Evolutionary conservation across 2,329 filamentous ascomycete species (phyloP), one percentile per base, ranked within the genome.

Genomic region (Blastomyces emzantsi): DNA sequence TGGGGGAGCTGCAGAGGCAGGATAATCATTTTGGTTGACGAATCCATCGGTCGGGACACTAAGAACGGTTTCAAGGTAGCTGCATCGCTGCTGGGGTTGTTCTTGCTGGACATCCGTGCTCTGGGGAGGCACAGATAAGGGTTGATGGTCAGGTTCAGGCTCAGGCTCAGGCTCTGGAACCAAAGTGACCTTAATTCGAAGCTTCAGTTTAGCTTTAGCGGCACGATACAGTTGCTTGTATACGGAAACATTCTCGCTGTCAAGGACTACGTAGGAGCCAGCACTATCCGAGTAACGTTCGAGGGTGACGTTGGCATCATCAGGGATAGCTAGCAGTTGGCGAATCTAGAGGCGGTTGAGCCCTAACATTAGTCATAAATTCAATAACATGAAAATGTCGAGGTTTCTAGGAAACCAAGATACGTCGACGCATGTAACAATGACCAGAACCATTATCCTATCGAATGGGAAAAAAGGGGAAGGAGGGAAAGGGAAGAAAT

Each of bases 171-270:
- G 62, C 22, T 52, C n/a, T 54, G 67, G 64, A 28, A 75, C 69
- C 61, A 82, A 71, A 19, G 85, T 87, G 47, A 90, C 88, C 69
- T 87, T 90, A 65, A 99, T 85, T 77, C 94, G 92, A 70, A 99
- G 87, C 87, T 97, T 99, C 68, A 92, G 87, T 83, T 99, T 99
- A 47, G 94, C 94, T 81, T 97, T 99, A 67, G 94, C 94, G 69
- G 94, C 94, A 71, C 94, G 89, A 75, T 94, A 93, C 52, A 99
- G 87, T 75, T 97, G 94, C 82, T 97, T 97, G 83, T 96, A 99
- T 72, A 96, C 90, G 56, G 90, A 82, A 9, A 84, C 78, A 73
- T 96, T 95, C 73, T 82, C 81, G 66, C 86, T 81, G 75, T 96
- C 89, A 65, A 99, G 87, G 55, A 84, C 82, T 68, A 97, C 85